phyloP scores from a whole-genome alignment of 805 yeast species.

The Kazachstania kunashirensis region DNA sequence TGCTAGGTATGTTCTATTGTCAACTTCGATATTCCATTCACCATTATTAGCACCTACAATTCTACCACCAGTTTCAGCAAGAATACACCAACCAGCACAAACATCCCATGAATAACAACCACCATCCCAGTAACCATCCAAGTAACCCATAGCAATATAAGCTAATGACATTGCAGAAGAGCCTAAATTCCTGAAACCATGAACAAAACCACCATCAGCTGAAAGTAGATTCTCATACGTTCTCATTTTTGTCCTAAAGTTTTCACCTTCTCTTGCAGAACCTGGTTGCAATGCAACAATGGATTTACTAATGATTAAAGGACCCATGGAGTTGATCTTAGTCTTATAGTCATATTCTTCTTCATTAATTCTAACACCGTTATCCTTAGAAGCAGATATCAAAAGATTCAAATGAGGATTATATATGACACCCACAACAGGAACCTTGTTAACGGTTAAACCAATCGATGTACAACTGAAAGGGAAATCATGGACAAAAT shows the following conservation, averaged over 20 bases:
- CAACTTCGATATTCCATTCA: conserved; percentile 41
- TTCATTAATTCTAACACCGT: conserved; percentile 46
- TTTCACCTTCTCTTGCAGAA: conserved; percentile 80
- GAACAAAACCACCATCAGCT: conserved; percentile 85
- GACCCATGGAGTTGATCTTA: conserved; percentile 63
- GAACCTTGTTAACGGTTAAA: conserved; percentile 38
- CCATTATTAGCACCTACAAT: conserved; percentile 47
- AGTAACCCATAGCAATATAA: conserved; percentile 47
- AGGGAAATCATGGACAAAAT: conserved; percentile 55
- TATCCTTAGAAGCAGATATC: conserved; percentile 44
- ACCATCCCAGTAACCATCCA: conserved; percentile 62
- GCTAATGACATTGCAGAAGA: conserved; percentile 58
- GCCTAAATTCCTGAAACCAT: conserved; percentile 56
- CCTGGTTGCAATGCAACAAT: conserved; percentile 83
- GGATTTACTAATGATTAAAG: conserved; percentile 76
- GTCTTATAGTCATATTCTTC: conserved; percentile 45
- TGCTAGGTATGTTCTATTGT: conserved; percentile 44
- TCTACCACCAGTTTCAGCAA: conserved; percentile 50
- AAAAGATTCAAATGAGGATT: conserved; percentile 48
- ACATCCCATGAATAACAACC: conserved; percentile 67
- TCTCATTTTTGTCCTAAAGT: conserved; percentile 68
- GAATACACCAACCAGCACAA: conserved; percentile 59
- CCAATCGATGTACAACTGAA: conserved; percentile 57
- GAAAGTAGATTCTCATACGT: conserved; percentile 80
- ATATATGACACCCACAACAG: conserved; percentile 54